Evolutionary conservation across 2,329 filamentous ascomycete species (phyloP), one percentile per base, ranked within the genome.

Genomic region (Lasiodiplodia gonubiensis): DNA sequence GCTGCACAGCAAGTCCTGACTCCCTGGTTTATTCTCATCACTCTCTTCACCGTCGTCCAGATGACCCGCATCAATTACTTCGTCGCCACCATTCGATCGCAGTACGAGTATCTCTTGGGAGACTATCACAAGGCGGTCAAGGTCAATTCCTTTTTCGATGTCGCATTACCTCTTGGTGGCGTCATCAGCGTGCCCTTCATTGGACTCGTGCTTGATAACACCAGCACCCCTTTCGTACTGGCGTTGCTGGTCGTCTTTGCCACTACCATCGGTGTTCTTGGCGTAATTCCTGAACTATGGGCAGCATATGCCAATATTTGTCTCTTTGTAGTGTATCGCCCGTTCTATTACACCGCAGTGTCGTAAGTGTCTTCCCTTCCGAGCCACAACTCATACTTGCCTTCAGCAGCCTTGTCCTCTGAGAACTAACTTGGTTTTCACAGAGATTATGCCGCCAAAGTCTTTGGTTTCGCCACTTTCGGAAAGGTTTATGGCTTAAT

Each of bases 401-500:
- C 33, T 57, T 12, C 52, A 46, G 7, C 48, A 30, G 14, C 12
- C 5, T 12, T 12, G 46, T 2, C 8, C 25, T 8, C 23, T 7
- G 14, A 59, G 46, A 27, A 53, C 66, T 70, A 71, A 70, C 69
- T 46, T 39, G 30, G 46, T 23, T 23, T 12, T 25, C 30, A 30
- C 61, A 85, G 85, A 30, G 93, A 97, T 80, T 97, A 96, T 78
- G 87, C 88, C 23, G 93, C 92, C 69, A 97, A 97, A 80, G 93
- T 97, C 42, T 97, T 97, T 76, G 93, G 93, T 18, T 97, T 97
- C 80, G 78, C 89, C 69, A 97, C 93, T 0, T 97, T 97, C 72
- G 94, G 93, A 54, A 97, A 92, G 67, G 93, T 97, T n/a, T 97
- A 97, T 78, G 93, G 93, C 12, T 85, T 94, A 23, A 91, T 97